Evolutionary conservation across 768 basidiomycete genomes (phyloP).

Genomic region (Lentinula detonsa): DNA sequence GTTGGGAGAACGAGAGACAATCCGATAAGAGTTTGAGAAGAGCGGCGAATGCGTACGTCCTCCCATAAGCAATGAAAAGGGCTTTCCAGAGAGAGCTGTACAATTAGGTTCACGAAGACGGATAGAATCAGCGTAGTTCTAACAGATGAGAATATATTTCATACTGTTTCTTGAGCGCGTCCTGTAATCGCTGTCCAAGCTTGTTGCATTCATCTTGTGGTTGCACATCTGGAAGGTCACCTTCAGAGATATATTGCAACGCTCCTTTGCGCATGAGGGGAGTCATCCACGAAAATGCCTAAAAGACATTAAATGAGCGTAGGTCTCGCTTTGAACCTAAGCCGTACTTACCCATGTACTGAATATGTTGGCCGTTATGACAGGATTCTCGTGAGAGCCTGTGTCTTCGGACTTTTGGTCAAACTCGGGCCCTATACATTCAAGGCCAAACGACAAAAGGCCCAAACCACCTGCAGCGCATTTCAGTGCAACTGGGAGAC

Average conservation of each 20-base stretch:
- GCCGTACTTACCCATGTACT: constrained; percentile 55
- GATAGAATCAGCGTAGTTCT: too few relatives aligned
- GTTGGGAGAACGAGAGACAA: constrained; percentile 76
- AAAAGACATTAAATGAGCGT: not conserved
- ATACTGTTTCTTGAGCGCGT: constrained; percentile 59
- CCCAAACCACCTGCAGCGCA: constrained; percentile 37
- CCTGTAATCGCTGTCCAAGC: constrained; percentile 56
- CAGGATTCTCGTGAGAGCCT: constrained; percentile 54
- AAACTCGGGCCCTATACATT: constrained; percentile 64
- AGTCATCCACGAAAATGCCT: constrained; percentile 86
- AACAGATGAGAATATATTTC: constrained; percentile 14
- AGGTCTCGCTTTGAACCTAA: not conserved
- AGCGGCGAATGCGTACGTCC: constrained; percentile 60
- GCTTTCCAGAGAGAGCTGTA: constrained; percentile 66
- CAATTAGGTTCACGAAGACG: too few relatives aligned
- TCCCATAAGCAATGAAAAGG: constrained; percentile 72
- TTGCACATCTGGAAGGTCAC: constrained; percentile 75
- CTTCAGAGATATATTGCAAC: constrained; percentile 65
- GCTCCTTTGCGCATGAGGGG: constrained; percentile 68
- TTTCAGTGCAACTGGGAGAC: constrained; percentile 38
- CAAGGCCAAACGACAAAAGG: constrained; percentile 52
- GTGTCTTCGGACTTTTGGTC: constrained; percentile 25
- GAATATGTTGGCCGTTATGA: constrained; percentile 73
- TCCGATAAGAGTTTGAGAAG: constrained; percentile 77
- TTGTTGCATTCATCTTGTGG: constrained; percentile 63